Conservation (phyloP, 768 basidiomycete genomes). For the Russula compacta region DNA sequence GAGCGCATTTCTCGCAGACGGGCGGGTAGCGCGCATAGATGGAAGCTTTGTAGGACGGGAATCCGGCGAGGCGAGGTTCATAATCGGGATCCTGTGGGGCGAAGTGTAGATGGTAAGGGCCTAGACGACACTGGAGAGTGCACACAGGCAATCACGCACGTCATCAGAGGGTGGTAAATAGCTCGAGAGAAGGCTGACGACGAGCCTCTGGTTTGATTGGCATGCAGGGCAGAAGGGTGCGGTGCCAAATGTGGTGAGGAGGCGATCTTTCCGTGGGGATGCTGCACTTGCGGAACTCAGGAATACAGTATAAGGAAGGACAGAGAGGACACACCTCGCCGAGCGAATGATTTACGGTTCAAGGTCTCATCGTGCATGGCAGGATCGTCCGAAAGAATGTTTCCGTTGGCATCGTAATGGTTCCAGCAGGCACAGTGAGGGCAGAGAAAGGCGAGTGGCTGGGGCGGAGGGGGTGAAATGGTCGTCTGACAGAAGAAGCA, state of each 20-base stretch:
- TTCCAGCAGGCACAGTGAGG: conserved; percentile 66
- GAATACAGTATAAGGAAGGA: neutral
- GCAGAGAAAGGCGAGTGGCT: conserved; percentile 56
- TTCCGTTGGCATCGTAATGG: conserved; percentile 57
- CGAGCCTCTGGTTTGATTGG: conserved; percentile 85
- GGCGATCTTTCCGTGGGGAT: conserved; percentile 57
- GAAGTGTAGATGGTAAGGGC: neutral
- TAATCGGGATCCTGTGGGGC: conserved; percentile 61
- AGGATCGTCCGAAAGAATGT: conserved; percentile 78
- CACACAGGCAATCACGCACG: conserved; percentile 36
- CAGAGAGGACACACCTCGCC: conserved; percentile 44
- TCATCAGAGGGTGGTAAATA: conserved; percentile 68
- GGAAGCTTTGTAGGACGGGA: conserved; percentile 65
- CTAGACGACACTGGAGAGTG: neutral
- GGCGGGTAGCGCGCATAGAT: conserved; percentile 81
- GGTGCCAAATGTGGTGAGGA: conserved; percentile 51
- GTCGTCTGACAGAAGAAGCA: conserved; percentile 68
- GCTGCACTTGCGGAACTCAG: conserved; percentile 31
- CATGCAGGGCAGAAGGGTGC: conserved; percentile 80
- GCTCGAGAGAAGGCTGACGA: conserved; percentile 79
- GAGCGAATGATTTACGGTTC: conserved; percentile 61
- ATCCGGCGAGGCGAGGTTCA: conserved; percentile 45
- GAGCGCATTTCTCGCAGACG: conserved; percentile 67
- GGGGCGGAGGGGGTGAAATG: conserved; percentile 33
- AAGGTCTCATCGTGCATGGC: conserved; percentile 78